Percentiles rank a stretch among this genome's conserved stretches.
Evolutionary conservation across 345 rosid species (phyloP).

Genomic region (Turritis glabra): DNA sequence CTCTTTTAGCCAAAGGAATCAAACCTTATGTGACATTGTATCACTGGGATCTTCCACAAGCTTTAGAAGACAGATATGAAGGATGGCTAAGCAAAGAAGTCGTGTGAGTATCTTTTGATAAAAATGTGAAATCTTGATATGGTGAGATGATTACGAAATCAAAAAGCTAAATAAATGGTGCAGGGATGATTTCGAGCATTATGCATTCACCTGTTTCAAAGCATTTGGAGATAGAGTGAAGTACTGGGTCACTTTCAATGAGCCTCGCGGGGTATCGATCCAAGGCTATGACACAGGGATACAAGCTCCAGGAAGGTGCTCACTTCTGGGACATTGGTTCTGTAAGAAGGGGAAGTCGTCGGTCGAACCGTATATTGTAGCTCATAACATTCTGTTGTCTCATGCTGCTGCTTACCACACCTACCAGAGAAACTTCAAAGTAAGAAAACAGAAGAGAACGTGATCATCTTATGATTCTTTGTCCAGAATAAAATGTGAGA

Average conservation of each 20-base stretch:
- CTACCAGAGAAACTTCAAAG: slow-evolving; percentile 71
- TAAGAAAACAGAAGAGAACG: slow-evolving; percentile 22
- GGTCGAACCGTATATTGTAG: slow-evolving; percentile 72
- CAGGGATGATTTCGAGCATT: slow-evolving; percentile 76
- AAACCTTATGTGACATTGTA: slow-evolving; percentile 88
- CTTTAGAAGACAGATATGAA: slow-evolving; percentile 78
- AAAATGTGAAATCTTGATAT: slow-evolving; percentile 7
- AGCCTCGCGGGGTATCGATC: slow-evolving; percentile 78
- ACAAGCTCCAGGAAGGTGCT: slow-evolving; percentile 97
- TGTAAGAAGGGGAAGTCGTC: slow-evolving; percentile 82
- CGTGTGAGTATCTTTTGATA: slow-evolving; percentile 51
- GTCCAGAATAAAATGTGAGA: slow-evolving; percentile 1
- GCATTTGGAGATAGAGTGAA: slow-evolving; percentile 89
- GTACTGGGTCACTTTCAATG: slow-evolving; percentile 92
- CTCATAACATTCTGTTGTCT: slow-evolving; percentile 82
- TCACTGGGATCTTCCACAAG: slow-evolving; percentile 98
- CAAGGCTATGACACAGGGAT: slow-evolving; percentile 90
- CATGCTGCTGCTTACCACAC: slow-evolving; percentile 76
- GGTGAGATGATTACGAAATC: background rate
- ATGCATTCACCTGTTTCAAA: slow-evolving; percentile 75
- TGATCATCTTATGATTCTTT: background rate
- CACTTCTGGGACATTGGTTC: slow-evolving; percentile 68
- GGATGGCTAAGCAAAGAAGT: slow-evolving; percentile 78
- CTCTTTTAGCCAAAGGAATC: slow-evolving; percentile 77
- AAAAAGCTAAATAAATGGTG: slow-evolving; percentile 3